These are phyloP conservation scores for Tricholoma furcatifolium DNA, from an alignment of 768 basidiomycete genomes.

Conservation along the genomic window DNA sequence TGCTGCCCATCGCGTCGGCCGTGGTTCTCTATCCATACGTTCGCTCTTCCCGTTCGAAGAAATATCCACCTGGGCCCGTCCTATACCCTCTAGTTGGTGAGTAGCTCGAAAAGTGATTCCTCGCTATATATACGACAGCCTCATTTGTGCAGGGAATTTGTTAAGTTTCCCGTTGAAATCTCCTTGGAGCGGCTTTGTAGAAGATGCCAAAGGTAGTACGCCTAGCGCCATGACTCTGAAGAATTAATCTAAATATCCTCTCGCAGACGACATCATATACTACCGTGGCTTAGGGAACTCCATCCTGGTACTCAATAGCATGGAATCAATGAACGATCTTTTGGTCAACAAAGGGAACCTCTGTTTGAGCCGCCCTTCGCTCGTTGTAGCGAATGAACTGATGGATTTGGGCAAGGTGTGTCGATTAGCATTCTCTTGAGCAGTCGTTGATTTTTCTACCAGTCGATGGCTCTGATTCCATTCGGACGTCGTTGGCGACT, in stretches of 20 bases:
- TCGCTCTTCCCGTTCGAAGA: background rate
- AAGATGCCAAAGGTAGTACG: background rate
- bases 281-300: background rate
- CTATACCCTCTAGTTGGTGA: constrained; percentile 2
- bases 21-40: background rate
- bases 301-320: constrained; percentile 1
- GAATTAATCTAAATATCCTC: background rate
- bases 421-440: background rate
- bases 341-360: background rate
- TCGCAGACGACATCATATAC: background rate
- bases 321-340: background rate
- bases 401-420: background rate
- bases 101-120: background rate
- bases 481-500: background rate
- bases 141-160: background rate
- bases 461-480: background rate
- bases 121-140: background rate
- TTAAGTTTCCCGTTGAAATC: background rate
- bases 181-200: background rate
- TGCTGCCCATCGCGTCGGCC: background rate
- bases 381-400: background rate
- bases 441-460: background rate
- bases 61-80: background rate
- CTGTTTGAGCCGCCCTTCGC: background rate
- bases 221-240: background rate